These are phyloP conservation scores for Metschnikowia dekortorum DNA, from an alignment of 805 yeast species.

Conservation along the genomic window DNA sequence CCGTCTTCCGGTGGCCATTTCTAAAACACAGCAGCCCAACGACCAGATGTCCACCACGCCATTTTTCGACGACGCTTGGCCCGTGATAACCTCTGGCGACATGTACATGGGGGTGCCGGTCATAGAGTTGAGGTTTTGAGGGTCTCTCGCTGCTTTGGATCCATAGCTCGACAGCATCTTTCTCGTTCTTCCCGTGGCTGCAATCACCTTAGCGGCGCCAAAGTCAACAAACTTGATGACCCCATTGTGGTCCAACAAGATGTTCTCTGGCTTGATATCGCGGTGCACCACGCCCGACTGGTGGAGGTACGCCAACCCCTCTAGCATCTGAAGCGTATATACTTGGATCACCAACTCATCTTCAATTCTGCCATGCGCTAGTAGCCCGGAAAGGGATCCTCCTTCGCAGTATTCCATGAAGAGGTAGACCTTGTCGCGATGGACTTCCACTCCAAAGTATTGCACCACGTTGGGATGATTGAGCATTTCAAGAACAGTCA, in stretches of 20 bases:
- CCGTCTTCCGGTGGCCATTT: constrained; percentile 93
- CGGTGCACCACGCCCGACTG: constrained; percentile 95
- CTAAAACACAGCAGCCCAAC: constrained; percentile 89
- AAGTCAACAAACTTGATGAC: constrained; percentile 94
- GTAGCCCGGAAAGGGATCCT: constrained; percentile 80
- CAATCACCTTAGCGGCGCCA: constrained; percentile 93
- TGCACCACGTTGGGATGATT: constrained; percentile 96
- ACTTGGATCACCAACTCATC: constrained; percentile 91
- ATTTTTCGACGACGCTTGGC: constrained; percentile 53
- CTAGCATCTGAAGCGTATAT: constrained; percentile 86
- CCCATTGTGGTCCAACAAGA: constrained; percentile 84
- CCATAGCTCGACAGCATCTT: constrained; percentile 8
- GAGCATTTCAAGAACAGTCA: constrained; percentile 92
- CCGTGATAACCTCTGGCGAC: constrained; percentile 96
- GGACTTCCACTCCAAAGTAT: constrained; percentile 95
- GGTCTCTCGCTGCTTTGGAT: constrained; percentile 8
- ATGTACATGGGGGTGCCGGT: constrained; percentile 99
- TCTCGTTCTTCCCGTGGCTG: constrained; percentile 50
- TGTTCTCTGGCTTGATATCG: constrained; percentile 94
- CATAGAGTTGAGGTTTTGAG: constrained; percentile 42
- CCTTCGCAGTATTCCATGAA: constrained; percentile 98
- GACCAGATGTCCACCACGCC: constrained; percentile 93
- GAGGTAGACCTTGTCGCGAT: constrained; percentile 88
- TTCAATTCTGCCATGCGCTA: constrained; percentile 91
- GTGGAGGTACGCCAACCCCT: constrained; percentile 91